A percentile compares a stretch with the other conserved stretches of the same genome.
Conservation (phyloP, 2,329 filamentous ascomycete genomes). For the Cladosporium sp. region DNA sequence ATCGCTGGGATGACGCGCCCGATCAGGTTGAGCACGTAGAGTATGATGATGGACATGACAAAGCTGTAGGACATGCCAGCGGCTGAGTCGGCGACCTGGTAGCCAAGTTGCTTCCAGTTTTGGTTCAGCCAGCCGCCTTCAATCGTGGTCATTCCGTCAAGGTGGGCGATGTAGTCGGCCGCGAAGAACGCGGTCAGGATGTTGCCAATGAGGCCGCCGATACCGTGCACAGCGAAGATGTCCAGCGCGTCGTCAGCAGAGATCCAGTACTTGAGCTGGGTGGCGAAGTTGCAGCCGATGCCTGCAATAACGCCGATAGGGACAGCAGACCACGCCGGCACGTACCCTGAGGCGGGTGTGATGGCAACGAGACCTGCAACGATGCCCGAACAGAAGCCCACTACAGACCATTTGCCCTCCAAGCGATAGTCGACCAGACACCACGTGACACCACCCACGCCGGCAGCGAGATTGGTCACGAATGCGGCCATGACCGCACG, state of each 20-base stretch:
- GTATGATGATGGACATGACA: conserved; percentile 71
- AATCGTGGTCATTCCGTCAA: conserved; percentile 70
- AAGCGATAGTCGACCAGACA: conserved; percentile 85
- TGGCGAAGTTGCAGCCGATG: conserved; percentile 81
- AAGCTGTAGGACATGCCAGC: conserved; percentile 78
- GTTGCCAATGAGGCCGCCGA: conserved; percentile 78
- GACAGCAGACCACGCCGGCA: conserved; percentile 81
- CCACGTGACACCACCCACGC: conserved; percentile 84
- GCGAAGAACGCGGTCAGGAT: conserved; percentile 80
- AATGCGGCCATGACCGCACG: conserved; percentile 84
- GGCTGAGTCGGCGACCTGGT: conserved; percentile 80
- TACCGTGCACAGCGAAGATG: conserved; percentile 80
- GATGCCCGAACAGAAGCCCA: conserved; percentile 89
- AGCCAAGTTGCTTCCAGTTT: conserved; percentile 79
- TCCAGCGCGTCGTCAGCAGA: conserved; percentile 82
- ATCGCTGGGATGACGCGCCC: conserved; percentile 78
- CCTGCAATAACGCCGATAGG: conserved; percentile 77
- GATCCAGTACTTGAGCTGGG: conserved; percentile 84
- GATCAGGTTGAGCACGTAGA: conserved; percentile 59
- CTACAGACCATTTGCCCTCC: conserved; percentile 88
- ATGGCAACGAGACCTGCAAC: conserved; percentile 86
- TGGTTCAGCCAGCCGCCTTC: conserved; percentile 79
- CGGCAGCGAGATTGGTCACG: conserved; percentile 82
- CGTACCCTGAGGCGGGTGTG: conserved; percentile 82
- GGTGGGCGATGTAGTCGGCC: conserved; percentile 77